Evolutionary conservation across 2,329 filamentous ascomycete genomes (phyloP), one percentile per base, ranked within the genome.

Genomic region (Arthrobotrys conoides): DNA sequence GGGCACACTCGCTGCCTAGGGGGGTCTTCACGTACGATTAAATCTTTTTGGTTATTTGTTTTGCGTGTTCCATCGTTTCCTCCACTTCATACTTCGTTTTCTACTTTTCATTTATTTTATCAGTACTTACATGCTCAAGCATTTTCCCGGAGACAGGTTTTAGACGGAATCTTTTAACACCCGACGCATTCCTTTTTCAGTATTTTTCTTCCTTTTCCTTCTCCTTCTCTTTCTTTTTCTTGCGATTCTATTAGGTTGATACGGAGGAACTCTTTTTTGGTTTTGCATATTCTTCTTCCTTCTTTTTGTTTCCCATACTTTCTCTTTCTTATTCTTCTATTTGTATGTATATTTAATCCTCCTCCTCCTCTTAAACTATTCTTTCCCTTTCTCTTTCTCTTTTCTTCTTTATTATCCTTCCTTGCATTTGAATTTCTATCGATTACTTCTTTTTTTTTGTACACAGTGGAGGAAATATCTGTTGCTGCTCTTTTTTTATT

Each of bases 101-200:
- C 83, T 10, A 80, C 83, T 82, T 84, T 83, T 83, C 83, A 80
- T 77, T 69, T 82, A 83, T 79, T n/a, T n/a, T 83, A 81, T 80
- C 80, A 81, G 57, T 27, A 61, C 57, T 61, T 51, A 51, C 48
- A 24, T 51, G 24, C 57, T 61, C 57, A 82, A 83, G 82, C 80
- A 73, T 73, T 73, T 59, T 57, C 48, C 81, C 69, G 78, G 83
- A 83, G 70, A 73, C 63, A 73, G 59, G 75, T 79, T 57, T 75
- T 79, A 79, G 75, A 73, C 66, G 75, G 66, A 72, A 55, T 38
- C 14, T 53, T 68, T 30, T 63, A n/a, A 51, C 49, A 20, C 30
- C 22, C 16, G 20, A 55, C 44, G 33, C 49, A 59, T 61, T 55
- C 44, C 44, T 61, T 48, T 44, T 27, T 48, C 46, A 48, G 22